Evolutionary conservation across 495 filamentous ascomycete genomes (phyloP).

Genomic region (Aspergillus homomorphus): DNA sequence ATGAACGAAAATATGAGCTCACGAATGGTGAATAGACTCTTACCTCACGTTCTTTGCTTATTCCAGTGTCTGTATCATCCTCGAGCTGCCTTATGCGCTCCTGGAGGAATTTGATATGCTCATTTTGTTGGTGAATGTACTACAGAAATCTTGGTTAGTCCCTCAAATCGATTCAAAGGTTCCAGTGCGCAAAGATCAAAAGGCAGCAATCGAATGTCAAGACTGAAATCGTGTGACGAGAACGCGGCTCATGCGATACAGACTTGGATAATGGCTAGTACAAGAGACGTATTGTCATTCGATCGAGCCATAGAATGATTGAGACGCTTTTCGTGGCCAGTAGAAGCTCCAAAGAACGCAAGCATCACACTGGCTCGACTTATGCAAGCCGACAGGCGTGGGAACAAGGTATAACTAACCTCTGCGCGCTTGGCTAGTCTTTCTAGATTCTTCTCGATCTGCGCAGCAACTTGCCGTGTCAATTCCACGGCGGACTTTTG

Average conservation of each 20-base stretch:
- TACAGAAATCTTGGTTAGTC: slow-evolving; percentile 23
- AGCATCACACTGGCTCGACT: background rate
- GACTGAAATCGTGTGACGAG: background rate
- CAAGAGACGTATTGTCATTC: background rate
- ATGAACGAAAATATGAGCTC: background rate
- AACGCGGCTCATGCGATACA: background rate
- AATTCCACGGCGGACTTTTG: slow-evolving; percentile 42
- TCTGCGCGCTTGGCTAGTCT: slow-evolving; percentile 47
- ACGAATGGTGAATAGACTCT: slow-evolving; percentile 15
- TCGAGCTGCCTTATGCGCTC: slow-evolving; percentile 52
- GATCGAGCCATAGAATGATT: background rate
- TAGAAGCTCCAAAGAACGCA: background rate
- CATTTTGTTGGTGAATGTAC: slow-evolving; percentile 61
- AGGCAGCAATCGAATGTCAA: background rate
- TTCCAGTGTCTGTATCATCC: slow-evolving; percentile 40
- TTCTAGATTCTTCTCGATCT: slow-evolving; percentile 47
- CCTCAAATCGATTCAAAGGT: background rate
- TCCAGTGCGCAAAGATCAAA: background rate
- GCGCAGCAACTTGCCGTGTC: slow-evolving; percentile 41
- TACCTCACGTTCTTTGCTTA: slow-evolving; percentile 51
- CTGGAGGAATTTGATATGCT: slow-evolving; percentile 56
- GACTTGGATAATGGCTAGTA: background rate
- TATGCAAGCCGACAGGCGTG: background rate
- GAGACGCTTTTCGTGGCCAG: background rate
- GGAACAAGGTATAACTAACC: slow-evolving; percentile 29